Conservation (phyloP, 75 land plant genomes). For the Selaginella moellendorffii region DNA sequence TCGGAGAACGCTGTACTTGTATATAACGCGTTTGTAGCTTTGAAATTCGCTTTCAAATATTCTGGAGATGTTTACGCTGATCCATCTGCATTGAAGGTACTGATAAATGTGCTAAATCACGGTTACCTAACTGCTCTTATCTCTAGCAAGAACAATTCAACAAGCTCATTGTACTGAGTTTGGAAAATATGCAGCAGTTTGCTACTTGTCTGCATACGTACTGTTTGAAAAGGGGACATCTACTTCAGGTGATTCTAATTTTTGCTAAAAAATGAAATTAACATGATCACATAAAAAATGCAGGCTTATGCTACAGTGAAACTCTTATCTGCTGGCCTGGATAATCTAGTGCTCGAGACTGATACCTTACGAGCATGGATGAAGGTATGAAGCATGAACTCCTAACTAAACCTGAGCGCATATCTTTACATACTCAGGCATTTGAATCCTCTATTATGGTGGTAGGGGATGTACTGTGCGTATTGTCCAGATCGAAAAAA, state of each 20-base stretch:
- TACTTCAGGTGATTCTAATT: constrained; percentile 20
- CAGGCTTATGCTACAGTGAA: constrained; percentile 1
- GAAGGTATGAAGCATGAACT: constrained; percentile 14
- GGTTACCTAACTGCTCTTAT: neutral
- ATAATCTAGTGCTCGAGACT: constrained; percentile 9
- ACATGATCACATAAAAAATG: neutral
- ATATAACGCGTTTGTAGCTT: constrained; percentile 21
- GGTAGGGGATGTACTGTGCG: constrained; percentile 28
- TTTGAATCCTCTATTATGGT: constrained; percentile 28
- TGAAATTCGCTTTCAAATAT: constrained; percentile 23
- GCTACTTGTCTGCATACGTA: constrained; percentile 22
- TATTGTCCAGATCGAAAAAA: constrained; percentile 22
- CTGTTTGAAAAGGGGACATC: constrained; percentile 10
- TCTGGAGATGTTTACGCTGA: neutral
- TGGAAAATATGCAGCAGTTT: constrained; percentile 30
- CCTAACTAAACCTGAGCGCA: neutral
- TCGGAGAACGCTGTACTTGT: constrained; percentile 26
- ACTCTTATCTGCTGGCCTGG: neutral
- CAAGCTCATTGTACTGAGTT: constrained; percentile 21
- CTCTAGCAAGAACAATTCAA: constrained; percentile 29
- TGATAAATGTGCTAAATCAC: neutral
- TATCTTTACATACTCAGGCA: constrained; percentile 7
- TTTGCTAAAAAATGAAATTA: neutral
- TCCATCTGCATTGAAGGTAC: neutral
- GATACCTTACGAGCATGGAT: constrained; percentile 24